Evolutionary conservation across 2,329 filamentous ascomycete species (phyloP), one percentile per base, ranked within the genome.

Genomic region (Talaromyces rugulosus): DNA sequence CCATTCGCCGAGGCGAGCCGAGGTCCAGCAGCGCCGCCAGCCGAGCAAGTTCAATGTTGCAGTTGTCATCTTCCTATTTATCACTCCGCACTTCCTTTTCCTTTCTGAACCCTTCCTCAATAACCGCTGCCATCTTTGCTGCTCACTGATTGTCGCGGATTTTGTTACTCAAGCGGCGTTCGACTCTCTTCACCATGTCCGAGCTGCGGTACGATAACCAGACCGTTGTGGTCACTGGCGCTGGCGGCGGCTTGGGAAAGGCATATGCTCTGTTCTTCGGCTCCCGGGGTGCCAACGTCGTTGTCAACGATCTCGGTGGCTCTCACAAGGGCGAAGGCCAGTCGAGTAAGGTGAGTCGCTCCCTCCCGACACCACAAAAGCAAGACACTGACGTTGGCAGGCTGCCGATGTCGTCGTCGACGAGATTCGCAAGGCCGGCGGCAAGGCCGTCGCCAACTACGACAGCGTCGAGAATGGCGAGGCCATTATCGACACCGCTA

Each of bases 361-460:
- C n/a, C 23, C 11, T 50, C 31, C 31, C 5, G 44, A 55, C 42
- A 5, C 3, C 2, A 8, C 34, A 1, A 33, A 8, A 30, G 42
- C 16, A 30, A 5, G 55, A 23, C 3, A 56, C 12, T 23, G 5
- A 30, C 30, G 78, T 88, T 86, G 34, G n/a, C 16, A 76, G 94
- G 96, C 79, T 62, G 80, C 80, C 55, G 80, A 82, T 71, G 70
- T 78, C 36, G 80, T 82, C 14, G 80, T 82, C 55, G 71, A 80
- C 5, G 77, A 82, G 69, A 81, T 82, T 68, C 92, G 89, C 78
- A 84, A 87, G 74, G 89, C 89, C 59, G 95, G 95, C 76, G 95
- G 95, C 77, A 96, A 96, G 79, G 95, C 95, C 63, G 93, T 96
- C 56, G 92, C 94, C 78, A 98, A 97, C 85, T 98, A 98, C 84